Conservation (phyloP, 164 flowering plant genomes). For the Chimonanthus salicifolius region DNA sequence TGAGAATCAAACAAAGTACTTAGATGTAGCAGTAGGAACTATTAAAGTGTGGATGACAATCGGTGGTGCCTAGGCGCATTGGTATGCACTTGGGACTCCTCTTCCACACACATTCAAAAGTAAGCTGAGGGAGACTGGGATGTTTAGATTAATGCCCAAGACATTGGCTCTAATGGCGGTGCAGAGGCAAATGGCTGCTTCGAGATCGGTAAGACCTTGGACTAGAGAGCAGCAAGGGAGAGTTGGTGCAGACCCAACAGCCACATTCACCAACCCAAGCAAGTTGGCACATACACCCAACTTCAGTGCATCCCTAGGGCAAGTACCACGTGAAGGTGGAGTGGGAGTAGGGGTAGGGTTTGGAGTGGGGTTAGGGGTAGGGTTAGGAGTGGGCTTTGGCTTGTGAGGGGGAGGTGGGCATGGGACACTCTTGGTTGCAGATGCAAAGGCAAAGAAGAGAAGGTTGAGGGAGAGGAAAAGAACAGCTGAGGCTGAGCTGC, state of each 20-base stretch:
- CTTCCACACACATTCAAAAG: slow-evolving; percentile 45
- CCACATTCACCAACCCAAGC: slow-evolving; percentile 28
- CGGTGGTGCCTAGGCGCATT: slow-evolving; percentile 30
- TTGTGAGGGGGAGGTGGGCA: slow-evolving; percentile 14
- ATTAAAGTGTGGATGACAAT: background rate
- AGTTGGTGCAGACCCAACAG: slow-evolving; percentile 38
- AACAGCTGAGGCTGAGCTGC: slow-evolving; percentile 13
- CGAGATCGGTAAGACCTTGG: slow-evolving; percentile 51
- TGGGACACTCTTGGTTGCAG: slow-evolving; percentile 26
- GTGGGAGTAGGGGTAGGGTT: slow-evolving; percentile 2
- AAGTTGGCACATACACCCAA: slow-evolving; percentile 55
- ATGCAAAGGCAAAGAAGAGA: slow-evolving; percentile 49
- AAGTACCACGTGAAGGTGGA: slow-evolving; percentile 10
- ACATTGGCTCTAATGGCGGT: slow-evolving; percentile 52
- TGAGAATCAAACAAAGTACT: no score
- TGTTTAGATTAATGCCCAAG: slow-evolving; percentile 44
- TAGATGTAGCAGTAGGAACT: background rate
- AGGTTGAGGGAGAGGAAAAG: slow-evolving; percentile 50
- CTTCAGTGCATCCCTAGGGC: slow-evolving; percentile 58
- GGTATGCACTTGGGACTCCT: slow-evolving; percentile 40
- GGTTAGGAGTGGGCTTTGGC: background rate
- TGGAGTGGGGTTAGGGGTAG: slow-evolving; percentile 8
- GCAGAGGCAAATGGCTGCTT: slow-evolving; percentile 68
- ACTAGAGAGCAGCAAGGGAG: slow-evolving; percentile 54
- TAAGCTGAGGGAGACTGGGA: slow-evolving; percentile 51